Evolutionary conservation across 164 flowering plant species (phyloP), one percentile per base, ranked within the genome.

Genomic region (Berberis thunbergii): DNA sequence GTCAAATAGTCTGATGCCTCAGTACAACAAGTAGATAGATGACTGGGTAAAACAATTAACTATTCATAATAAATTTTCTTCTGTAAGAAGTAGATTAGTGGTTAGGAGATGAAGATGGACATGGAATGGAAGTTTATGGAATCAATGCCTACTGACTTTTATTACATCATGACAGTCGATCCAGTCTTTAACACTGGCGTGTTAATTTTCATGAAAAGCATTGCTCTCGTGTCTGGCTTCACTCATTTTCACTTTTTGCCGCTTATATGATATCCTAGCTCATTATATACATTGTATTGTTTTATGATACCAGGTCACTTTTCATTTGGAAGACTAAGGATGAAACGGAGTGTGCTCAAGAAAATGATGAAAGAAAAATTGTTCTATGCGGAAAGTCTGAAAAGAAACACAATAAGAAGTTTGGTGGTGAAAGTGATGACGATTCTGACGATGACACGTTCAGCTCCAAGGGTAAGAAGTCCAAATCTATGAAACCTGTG

Each of bases 321-420:
- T 92, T 83, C 77, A 86, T 92, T 57, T 92, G 96, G 96, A 83
- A 73, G 77, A 93, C 93, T 26, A 80, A 78, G 72, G 86, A 78
- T 54, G 70, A 72, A 42, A 62, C 68, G 5, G 87, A 83, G 67
- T 12, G 53, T 49, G 69, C 62, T 26, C 74, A 78, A 58, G 69
- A 54, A 62, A 74, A 72, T 45, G 84, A 80, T 6, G 84, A 81
- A 54, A 73, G 65, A 64, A 84, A 73, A 68, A 70, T 86, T 39
- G 45, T 86, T 50, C n/a, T n/a, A n/a, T n/a, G n/a, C n/a, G n/a
- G n/a, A n/a, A n/a, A n/a, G n/a, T n/a, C n/a, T n/a, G n/a, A n/a
- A n/a, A n/a, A n/a, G n/a, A n/a, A n/a, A n/a, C n/a, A 45, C 38
- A 78, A 72, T 4, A 63, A 59, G 62, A 83, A 82, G 69, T 62